A percentile compares a stretch with the other conserved stretches of the same genome.
These are phyloP conservation scores for Termitomyces heimii DNA, from an alignment of 768 basidiomycete genomes.

Conservation along the genomic window DNA sequence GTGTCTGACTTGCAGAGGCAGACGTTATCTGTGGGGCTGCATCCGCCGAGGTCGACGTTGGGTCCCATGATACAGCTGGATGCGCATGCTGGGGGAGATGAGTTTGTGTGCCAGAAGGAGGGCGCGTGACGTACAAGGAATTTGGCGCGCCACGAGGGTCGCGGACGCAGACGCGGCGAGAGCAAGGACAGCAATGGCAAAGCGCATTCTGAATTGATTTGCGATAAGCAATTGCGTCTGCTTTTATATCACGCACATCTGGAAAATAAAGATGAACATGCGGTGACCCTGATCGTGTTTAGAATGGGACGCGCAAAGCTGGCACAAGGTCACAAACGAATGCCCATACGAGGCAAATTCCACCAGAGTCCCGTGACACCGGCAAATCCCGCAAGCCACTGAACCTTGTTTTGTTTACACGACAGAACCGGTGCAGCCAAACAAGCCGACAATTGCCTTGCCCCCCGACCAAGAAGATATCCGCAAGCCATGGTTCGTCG, in stretches of 20 bases:
- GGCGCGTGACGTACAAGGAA: conserved; percentile 26
- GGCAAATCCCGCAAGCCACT: conserved; percentile 43
- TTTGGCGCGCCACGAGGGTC: conserved; percentile 28
- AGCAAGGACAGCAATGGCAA: conserved; percentile 36
- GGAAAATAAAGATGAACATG: too few relatives aligned
- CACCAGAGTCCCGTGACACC: neutral
- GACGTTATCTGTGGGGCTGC: conserved; percentile 39
- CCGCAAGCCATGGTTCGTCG: conserved; percentile 65
- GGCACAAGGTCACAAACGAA: conserved; percentile 21
- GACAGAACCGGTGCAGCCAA: conserved; percentile 30
- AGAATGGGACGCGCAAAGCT: conserved; percentile 24
- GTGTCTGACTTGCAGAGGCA: conserved; percentile 51
- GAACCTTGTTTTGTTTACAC: conserved; percentile 49
- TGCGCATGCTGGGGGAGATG: conserved; percentile 41
- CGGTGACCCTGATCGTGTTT: neutral
- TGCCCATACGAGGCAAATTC: conserved; percentile 1
- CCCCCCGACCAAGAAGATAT: conserved; percentile 54
- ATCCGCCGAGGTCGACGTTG: conserved; percentile 36
- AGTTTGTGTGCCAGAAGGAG: too few relatives aligned
- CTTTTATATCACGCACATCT: conserved; percentile 10
- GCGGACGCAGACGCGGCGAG: conserved; percentile 34
- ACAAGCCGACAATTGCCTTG: conserved; percentile 22
- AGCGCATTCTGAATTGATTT: conserved; percentile 44
- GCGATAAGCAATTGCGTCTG: too few relatives aligned
- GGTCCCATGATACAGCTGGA: conserved; percentile 33